Evolutionary conservation across 2,329 filamentous ascomycete genomes (phyloP).

Genomic region (Exophiala xenobiotica): DNA sequence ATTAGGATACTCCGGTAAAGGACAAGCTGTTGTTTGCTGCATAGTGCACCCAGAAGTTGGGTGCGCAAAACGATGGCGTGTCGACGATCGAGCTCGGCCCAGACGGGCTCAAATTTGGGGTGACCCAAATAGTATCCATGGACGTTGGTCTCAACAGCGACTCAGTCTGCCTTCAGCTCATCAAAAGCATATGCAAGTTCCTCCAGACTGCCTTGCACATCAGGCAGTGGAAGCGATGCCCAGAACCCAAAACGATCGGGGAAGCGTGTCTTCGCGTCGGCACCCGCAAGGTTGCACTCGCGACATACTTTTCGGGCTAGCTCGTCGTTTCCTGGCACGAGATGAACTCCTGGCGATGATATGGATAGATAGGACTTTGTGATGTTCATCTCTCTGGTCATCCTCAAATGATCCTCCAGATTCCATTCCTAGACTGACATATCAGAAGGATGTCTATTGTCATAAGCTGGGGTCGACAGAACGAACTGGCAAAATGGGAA

Average conservation of each 20-base stretch:
- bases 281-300: constrained; percentile 32
- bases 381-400: constrained; percentile 52
- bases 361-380: constrained; percentile 54
- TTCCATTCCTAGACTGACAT: no score
- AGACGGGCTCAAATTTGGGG: constrained; percentile 45
- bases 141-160: constrained; percentile 53
- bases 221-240: constrained; percentile 53
- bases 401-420: constrained; percentile 43
- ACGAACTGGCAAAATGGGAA: no score
- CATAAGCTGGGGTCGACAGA: no score
- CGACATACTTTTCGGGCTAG: constrained; percentile 38
- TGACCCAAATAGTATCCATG: constrained; percentile 56
- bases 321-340: constrained; percentile 39
- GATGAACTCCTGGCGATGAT: constrained; percentile 52
- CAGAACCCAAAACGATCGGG: constrained; percentile 50
- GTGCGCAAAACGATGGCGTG: constrained; percentile 9
- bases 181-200: constrained; percentile 48
- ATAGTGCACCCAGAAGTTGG: constrained; percentile 40
- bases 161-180: constrained; percentile 48
- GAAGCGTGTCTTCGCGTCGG: constrained; percentile 25
- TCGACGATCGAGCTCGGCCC: constrained; percentile 32
- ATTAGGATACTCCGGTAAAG: constrained; percentile 34
- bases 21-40: background rate
- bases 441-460: no score
- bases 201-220: constrained; percentile 45